Base-by-base conservation (phyloP, 192 early-diverging fungal genomes). In the Mortierella antarctica region DNA sequence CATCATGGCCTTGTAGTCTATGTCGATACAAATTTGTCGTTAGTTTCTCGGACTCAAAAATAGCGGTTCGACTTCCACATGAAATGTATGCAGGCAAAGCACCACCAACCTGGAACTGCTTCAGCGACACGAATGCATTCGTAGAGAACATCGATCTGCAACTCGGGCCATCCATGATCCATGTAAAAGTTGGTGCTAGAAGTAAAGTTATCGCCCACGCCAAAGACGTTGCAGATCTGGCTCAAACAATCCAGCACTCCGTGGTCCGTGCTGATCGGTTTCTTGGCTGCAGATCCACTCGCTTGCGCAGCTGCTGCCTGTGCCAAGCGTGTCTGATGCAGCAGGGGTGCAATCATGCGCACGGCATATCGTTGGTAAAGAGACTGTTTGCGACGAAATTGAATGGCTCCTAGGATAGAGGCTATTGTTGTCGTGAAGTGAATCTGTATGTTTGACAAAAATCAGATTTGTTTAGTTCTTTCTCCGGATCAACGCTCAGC, bases 71-170 rank as follows among this genome's bases (percentile, higher is more conserved):
- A 6, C 17, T 20, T 14, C 20, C 48, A 6, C 21, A 47, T 21
- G 8, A 1, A 7, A 41, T 13, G 31, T 10, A 54, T 57, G 1
- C n/a, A 52, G 17, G 70, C 4, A 48, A 41, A 46, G 49, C 44
- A 49, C 13, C 48, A 56, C n/a, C 61, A 86, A 94, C 93, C 91
- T 63, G 90, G 90, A 47, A 91, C 70, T 10, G 88, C 87, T 56
- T 94, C 89, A 2, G 93, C 72, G 8, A 94, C 85, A 12, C 86
- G 83, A 57, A 95, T 90, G 49, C 91, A 91, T 82, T 95, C 92
- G 54, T 91, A 89, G 18, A 95, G 65, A 12, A 92, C 86, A 73
- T 92, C 91, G 52, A 95, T 92, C 72, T 94, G 94, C 41, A 96
- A 71, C 41, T 87, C 86, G 39, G 93, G 90, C 94, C 94, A 95